phyloP scores from a whole-genome alignment of 75 land plant genomes.

The Pinus albicaulis region DNA sequence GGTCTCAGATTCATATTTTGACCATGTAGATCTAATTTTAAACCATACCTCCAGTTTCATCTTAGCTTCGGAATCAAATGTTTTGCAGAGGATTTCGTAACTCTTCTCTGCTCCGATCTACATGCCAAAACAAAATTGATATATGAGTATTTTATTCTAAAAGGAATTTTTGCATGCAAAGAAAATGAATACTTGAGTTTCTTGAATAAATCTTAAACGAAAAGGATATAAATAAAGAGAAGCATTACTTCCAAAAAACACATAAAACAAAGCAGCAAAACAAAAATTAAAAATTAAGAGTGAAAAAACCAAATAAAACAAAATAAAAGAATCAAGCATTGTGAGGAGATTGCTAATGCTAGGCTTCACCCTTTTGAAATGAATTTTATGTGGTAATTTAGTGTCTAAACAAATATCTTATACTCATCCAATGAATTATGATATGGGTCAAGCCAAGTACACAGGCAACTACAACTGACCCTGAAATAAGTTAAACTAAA shows the following conservation, averaged over 20 bases:
- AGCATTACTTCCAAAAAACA: too few species aligned
- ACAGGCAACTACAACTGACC: neutral
- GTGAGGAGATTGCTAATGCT: neutral
- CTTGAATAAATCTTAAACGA: neutral
- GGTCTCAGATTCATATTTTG: neutral
- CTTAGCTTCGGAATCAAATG: constrained; percentile 72
- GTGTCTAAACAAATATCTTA: neutral
- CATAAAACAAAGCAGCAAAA: neutral
- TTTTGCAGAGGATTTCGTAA: constrained; percentile 88
- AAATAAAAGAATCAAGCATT: neutral
- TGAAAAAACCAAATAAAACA: neutral
- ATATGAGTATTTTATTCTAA: neutral
- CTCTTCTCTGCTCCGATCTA: constrained; percentile 68
- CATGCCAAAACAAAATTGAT: constrained; percentile 16
- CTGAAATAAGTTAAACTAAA: neutral
- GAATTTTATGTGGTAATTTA: too few species aligned
- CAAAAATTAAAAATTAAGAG: neutral
- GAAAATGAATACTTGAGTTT: neutral
- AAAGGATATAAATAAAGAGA: neutral
- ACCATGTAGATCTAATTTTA: too few species aligned
- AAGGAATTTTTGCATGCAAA: neutral
- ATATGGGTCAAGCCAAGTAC: neutral
- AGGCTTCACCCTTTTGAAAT: too few species aligned
- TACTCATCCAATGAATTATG: constrained; percentile 4
- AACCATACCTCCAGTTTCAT: constrained; percentile 62